phyloP scores from a whole-genome alignment of 1,284 basidiomycete species.

The Apiotrichum veenhuisii region DNA sequence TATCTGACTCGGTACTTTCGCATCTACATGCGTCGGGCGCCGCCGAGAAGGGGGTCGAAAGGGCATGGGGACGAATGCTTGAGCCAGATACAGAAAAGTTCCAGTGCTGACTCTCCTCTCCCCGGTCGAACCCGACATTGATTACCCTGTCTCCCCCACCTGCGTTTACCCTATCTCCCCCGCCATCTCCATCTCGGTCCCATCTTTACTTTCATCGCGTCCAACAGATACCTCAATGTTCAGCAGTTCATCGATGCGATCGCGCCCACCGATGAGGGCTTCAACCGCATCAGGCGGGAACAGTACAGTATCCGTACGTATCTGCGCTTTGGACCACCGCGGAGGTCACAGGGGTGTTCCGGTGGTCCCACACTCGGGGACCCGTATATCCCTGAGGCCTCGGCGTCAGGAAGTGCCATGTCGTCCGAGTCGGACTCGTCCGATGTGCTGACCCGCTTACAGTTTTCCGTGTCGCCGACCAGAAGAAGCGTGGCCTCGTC shows the following conservation, averaged over 20 bases:
- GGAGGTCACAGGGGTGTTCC: too few relatives aligned
- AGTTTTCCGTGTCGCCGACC: slow-evolving; percentile 86
- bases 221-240: slow-evolving; percentile 70
- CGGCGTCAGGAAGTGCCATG: not conserved
- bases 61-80: not conserved
- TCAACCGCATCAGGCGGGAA: slow-evolving; percentile 73
- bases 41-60: not conserved
- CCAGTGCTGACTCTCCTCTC: not conserved
- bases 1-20: not conserved
- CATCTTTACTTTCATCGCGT: too few relatives aligned
- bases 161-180: not conserved
- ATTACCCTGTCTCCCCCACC: not conserved
- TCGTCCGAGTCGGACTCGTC: slow-evolving; percentile 1
- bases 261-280: slow-evolving; percentile 70
- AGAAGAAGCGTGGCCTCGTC: slow-evolving; percentile 68
- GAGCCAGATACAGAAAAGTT: too few relatives aligned
- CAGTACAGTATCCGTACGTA: slow-evolving; percentile 68
- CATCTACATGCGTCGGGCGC: not conserved
- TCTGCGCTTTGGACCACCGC: too few relatives aligned
- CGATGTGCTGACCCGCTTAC: slow-evolving; percentile 20
- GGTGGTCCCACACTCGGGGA: too few relatives aligned
- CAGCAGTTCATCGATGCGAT: slow-evolving; percentile 90
- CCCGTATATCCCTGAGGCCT: not conserved
- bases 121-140: not conserved
- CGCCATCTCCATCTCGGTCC: not conserved